Base-by-base conservation (phyloP, 1,284 basidiomycete species). In the Irpex sp. region DNA sequence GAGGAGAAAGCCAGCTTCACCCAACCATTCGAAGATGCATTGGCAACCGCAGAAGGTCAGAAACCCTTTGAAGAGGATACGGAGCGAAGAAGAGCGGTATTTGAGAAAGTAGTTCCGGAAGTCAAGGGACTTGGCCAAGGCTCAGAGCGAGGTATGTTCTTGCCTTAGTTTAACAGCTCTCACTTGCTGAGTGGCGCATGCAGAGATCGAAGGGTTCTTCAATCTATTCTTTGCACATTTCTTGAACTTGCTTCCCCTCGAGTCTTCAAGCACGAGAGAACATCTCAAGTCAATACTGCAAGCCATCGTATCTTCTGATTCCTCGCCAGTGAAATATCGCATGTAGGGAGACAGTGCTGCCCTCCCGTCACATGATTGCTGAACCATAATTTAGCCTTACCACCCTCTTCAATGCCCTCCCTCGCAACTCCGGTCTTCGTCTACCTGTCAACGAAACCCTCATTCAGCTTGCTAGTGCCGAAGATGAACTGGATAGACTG, bases 121-220 rank as follows among this genome's bases (percentile, higher is more conserved):
- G 80, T 88, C n/a, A 87, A 84, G 66, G 78, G 81, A 2, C 68
- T 92, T 36, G 90, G 91, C 47, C 87, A 89, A 51, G 91, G 91
- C 48, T 78, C 82, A 19, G 90, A 91, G 64, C 84, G 82, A 78
- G 91, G 91, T 88, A 66, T 56, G 82, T 71, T 23, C 45, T 63
- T 54, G 54, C 18, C 52, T 8, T 54, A 21, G 57, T 52, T 45
- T 62, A 7, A 51, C 37, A 6, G 23, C 33, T 18, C n/a, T 60
- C 6, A 57, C 54, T 42, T 51, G 59, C 39, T 37, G 47, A 57
- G 61, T 1, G 62, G 21, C 14, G 33, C 18, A 2, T 58, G 37
- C 70, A 93, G 91, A 93, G 75, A 85, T 86, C 66, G 90, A 93
- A 74, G 91, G 91, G n/a, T 93, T 92, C 73, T 92, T 90, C 79